phyloP scores from a whole-genome alignment of 257 asterid species.

The Gentiana macrophylla region DNA sequence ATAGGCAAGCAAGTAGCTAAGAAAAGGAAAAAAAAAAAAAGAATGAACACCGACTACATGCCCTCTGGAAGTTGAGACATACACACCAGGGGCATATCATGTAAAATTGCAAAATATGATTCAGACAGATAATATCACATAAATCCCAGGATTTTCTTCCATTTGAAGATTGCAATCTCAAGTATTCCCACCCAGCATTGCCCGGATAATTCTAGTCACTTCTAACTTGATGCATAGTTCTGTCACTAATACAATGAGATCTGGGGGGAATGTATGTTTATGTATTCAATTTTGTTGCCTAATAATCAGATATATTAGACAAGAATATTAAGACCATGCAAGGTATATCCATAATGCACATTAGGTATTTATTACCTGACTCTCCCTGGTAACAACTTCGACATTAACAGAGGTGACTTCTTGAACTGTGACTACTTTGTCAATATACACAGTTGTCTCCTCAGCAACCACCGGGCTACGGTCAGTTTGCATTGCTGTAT shows the following conservation, averaged over 20 bases:
- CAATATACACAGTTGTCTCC: conserved; percentile 56
- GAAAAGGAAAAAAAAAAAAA: not conserved
- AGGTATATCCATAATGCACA: not conserved
- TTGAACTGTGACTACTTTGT: conserved; percentile 53
- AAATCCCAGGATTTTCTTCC: no score
- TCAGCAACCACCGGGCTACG: conserved; percentile 25
- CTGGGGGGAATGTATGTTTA: no score
- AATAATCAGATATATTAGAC: not conserved
- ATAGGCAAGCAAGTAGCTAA: not conserved
- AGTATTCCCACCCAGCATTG: not conserved
- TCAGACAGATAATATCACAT: no score
- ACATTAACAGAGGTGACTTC: conserved; percentile 44
- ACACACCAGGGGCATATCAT: no score
- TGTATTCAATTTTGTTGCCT: not conserved
- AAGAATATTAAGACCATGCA: not conserved
- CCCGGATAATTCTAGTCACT: no score
- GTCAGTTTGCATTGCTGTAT: conserved; percentile 15
- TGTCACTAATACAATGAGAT: no score
- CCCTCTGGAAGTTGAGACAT: not conserved
- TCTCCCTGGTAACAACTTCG: conserved; percentile 27
- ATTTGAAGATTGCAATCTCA: no score
- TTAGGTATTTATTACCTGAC: conserved; percentile 28
- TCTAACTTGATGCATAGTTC: no score
- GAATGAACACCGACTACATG: not conserved
- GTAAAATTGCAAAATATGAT: no score